Conservation (phyloP, 2,329 filamentous ascomycete genomes). For the Pseudogymnoascus sp. region DNA sequence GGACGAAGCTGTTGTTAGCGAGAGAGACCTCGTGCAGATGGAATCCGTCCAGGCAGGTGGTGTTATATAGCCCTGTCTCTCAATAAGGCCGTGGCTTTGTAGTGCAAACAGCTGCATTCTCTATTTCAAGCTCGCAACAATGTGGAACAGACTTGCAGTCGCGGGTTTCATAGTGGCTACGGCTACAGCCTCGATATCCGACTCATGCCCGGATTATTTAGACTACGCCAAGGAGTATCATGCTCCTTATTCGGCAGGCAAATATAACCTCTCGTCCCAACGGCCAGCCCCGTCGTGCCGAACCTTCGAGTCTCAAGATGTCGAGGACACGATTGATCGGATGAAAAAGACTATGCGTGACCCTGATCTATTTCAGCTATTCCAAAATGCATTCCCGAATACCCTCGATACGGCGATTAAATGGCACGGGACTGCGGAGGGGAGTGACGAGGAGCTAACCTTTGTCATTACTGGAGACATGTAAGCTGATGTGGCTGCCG, state of each 20-base stretch:
- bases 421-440: constrained; percentile 57
- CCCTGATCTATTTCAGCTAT: constrained; percentile 65
- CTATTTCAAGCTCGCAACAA: neutral
- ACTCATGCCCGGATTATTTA: constrained; percentile 56
- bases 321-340: constrained; percentile 67
- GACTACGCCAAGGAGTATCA: constrained; percentile 53
- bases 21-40: neutral
- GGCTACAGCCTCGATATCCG: neutral
- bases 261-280: constrained; percentile 70
- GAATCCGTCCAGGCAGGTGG: neutral
- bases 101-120: neutral
- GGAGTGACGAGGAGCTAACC: constrained; percentile 55
- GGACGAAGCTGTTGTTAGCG: neutral
- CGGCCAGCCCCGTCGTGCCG: constrained; percentile 69
- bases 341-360: constrained; percentile 66
- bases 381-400: constrained; percentile 67
- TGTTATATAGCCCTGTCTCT: constrained; percentile 3
- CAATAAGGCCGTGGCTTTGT: neutral
- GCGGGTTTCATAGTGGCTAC: neutral
- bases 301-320: constrained; percentile 68
- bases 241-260: constrained; percentile 68
- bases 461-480: constrained; percentile 54
- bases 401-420: constrained; percentile 66
- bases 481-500: constrained; percentile 18
- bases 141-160: neutral